A percentile compares a stretch with the other conserved stretches of the same genome.
phyloP scores from a whole-genome alignment of 495 filamentous ascomycete species.

The Daldinia bambusicola region DNA sequence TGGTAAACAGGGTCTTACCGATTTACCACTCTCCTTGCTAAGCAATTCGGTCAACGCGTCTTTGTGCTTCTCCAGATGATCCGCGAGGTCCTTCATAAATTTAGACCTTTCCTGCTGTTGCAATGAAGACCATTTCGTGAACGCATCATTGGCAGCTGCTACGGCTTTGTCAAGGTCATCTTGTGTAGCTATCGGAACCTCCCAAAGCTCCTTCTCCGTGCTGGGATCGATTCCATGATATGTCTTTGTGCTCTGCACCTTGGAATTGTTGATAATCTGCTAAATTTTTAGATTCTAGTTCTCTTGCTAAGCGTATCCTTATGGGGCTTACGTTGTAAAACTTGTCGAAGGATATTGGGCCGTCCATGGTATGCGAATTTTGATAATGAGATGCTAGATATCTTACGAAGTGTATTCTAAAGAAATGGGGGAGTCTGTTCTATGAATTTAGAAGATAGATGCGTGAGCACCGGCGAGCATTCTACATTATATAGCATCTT shows the following conservation, averaged over 20 bases:
- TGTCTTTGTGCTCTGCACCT: neutral
- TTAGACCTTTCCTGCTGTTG: neutral
- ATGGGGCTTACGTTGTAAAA: neutral
- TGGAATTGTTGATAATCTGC: constrained; percentile 1
- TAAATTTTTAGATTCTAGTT: neutral
- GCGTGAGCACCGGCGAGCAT: too few species aligned
- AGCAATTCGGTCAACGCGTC: neutral
- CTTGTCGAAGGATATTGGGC: neutral
- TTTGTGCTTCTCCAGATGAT: neutral
- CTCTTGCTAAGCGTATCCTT: neutral
- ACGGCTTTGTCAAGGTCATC: neutral
- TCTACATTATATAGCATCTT: too few species aligned
- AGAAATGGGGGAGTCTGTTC: too few species aligned
- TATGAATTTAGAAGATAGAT: too few species aligned
- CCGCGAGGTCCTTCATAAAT: neutral
- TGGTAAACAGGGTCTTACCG: neutral
- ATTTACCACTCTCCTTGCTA: neutral
- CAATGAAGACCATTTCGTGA: neutral
- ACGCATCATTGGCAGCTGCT: neutral
- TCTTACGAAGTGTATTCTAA: neutral
- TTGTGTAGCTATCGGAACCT: neutral
- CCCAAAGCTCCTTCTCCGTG: neutral
- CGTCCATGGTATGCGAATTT: neutral
- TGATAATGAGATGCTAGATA: neutral
- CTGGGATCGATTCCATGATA: constrained; percentile 1